These are phyloP conservation scores for Vanilla planifolia DNA, from an alignment of 106 monocot species.

Conservation along the genomic window DNA sequence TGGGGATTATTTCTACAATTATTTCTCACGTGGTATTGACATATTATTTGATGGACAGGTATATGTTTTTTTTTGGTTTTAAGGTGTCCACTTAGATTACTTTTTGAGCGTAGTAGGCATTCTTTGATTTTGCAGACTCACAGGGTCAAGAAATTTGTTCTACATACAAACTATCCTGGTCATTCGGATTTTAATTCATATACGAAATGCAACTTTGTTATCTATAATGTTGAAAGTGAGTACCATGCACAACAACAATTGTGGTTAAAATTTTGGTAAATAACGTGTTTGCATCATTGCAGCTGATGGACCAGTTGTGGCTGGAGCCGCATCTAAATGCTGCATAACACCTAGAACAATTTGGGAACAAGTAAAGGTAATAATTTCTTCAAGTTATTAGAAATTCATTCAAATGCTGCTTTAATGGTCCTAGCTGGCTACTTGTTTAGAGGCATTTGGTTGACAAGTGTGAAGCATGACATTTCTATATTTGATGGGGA, in stretches of 20 bases:
- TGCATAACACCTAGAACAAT: slow-evolving; percentile 78
- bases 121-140: slow-evolving; percentile 56
- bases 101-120: background rate
- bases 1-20: slow-evolving; percentile 98
- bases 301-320: slow-evolving; percentile 50
- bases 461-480: too few species aligned
- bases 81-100: background rate
- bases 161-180: slow-evolving; percentile 92
- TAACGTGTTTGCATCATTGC: slow-evolving; percentile 11
- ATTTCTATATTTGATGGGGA: background rate
- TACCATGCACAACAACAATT: slow-evolving; percentile 1
- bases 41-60: slow-evolving; percentile 98
- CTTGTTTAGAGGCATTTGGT: background rate
- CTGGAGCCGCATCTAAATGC: slow-evolving; percentile 34
- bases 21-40: slow-evolving; percentile 89
- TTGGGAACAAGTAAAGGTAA: slow-evolving; percentile 98
- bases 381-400: background rate
- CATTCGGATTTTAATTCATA: slow-evolving; percentile 96
- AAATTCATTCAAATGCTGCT: background rate
- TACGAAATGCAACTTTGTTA: slow-evolving; percentile 88
- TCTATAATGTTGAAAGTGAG: slow-evolving; percentile 69
- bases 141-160: slow-evolving; percentile 96
- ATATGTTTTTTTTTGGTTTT: slow-evolving; percentile 12
- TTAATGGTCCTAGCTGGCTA: background rate
- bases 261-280: slow-evolving; percentile 4